Evolutionary conservation across 179 eudicot species (phyloP).

Genomic region (Drosera spatulata): DNA sequence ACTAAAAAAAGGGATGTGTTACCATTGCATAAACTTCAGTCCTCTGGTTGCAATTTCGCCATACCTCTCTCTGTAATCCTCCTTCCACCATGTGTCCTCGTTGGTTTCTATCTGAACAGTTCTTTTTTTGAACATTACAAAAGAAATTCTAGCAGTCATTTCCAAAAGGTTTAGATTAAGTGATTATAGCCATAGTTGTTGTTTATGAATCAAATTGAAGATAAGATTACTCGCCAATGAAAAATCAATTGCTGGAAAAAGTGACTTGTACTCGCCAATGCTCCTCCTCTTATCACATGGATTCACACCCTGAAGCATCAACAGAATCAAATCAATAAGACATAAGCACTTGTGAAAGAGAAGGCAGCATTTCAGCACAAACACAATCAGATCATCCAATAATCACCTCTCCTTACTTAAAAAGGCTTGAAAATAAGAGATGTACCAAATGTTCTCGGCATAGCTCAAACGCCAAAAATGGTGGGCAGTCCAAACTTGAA

Average conservation of each 20-base stretch:
- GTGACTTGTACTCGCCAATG: slow-evolving; percentile 45
- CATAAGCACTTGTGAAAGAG: too few relatives aligned
- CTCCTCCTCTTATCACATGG: slow-evolving; percentile 85
- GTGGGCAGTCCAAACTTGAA: slow-evolving; percentile 73
- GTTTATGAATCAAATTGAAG: slow-evolving; percentile 1
- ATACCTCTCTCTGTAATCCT: slow-evolving; percentile 44
- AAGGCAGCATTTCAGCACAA: too few relatives aligned
- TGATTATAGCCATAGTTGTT: background rate
- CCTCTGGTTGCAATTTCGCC: slow-evolving; percentile 73
- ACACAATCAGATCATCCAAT: background rate
- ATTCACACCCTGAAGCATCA: slow-evolving; percentile 57
- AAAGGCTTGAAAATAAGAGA: background rate
- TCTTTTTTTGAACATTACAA: too few relatives aligned
- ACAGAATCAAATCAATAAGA: background rate
- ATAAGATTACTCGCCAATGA: slow-evolving; percentile 54
- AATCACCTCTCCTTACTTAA: background rate
- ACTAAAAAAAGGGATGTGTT: too few relatives aligned
- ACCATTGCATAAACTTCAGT: slow-evolving; percentile 70
- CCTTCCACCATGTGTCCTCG: slow-evolving; percentile 56
- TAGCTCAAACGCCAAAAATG: slow-evolving; percentile 72
- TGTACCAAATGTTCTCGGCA: slow-evolving; percentile 87
- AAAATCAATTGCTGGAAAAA: slow-evolving; percentile 91
- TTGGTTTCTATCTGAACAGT: slow-evolving; percentile 63
- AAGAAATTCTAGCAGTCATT: slow-evolving; percentile 1
- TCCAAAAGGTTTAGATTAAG: background rate